Base-by-base conservation (phyloP, 1,284 basidiomycete species). In the Heterobasidion irregulare region DNA sequence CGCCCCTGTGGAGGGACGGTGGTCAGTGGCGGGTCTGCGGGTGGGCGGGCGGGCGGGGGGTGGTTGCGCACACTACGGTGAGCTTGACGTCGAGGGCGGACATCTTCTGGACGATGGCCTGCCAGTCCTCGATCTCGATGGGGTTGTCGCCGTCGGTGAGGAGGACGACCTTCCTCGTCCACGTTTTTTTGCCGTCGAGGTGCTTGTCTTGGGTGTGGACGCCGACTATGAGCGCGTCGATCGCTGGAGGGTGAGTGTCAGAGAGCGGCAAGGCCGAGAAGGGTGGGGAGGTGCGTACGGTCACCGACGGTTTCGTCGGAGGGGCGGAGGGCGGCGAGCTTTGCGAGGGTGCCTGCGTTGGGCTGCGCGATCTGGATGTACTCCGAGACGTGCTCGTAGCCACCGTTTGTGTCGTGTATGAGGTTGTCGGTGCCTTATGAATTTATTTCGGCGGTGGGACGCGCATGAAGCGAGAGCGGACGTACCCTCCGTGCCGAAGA, bases 141-240 rank as follows among this genome's bases (percentile, higher is more conserved):
- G 82, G 83, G 53, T 73, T 82, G 68, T 86, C 82, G 60, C 85
- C 92, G 62, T 95, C 90, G 0, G 93, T 96, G 19, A 95, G 69
- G 7, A 95, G 65, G 33, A 88, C 76, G 5, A 94, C 75, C 69
- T 87, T 92, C 46, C 90, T 79, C 2, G 86, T 86, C 93, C 93
- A 95, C 0, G 80, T 79, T 60, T 79, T 79, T 72, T 87, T 89
- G 59, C 74, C 80, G 16, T 63, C 72, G 13, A 92, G 74, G 63
- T 84, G 78, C 12, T 68, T 61, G 54, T 79, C 72, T 68, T 93
- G 83, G 12, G 90, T 87, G 67, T 94, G 85, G 53, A 94, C 80
- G 1, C 80, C 91, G 10, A 95, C 92, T 59, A 96, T 86, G 43
- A 97, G 70, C 2, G 86, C 93, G 61, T 94, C 92, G 51, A 97